A percentile compares a stretch with the other conserved stretches of the same genome.
Evolutionary conservation across 2,329 filamentous ascomycete species (phyloP).

Genomic region (Neofusicoccum ribis): DNA sequence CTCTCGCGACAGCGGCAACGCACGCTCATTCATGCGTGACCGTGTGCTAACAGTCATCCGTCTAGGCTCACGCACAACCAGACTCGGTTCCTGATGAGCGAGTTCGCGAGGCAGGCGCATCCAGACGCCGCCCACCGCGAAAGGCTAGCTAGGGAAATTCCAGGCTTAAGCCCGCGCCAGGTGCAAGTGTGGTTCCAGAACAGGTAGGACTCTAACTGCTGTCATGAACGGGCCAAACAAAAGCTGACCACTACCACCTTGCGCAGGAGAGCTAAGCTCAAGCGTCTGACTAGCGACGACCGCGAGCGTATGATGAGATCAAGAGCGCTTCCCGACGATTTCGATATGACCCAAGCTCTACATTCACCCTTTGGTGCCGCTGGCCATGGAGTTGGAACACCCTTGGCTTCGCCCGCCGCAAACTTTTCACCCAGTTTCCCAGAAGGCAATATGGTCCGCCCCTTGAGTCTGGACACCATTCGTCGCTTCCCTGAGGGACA

Average conservation of each 20-base stretch:
- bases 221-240: background rate
- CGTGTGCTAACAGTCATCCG: background rate
- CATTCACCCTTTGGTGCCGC: conserved; percentile 53
- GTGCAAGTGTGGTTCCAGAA: conserved; percentile 99
- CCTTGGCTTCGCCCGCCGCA: conserved; percentile 48
- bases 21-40: background rate
- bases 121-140: conserved; percentile 90
- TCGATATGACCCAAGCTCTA: conserved; percentile 61
- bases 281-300: conserved; percentile 61
- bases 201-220: conserved; percentile 60
- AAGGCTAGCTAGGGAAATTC: conserved; percentile 83
- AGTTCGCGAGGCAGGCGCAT: conserved; percentile 92
- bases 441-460: conserved; percentile 64
- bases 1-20: background rate
- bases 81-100: conserved; percentile 96
- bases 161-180: conserved; percentile 85
- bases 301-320: conserved; percentile 63
- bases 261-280: conserved; percentile 60
- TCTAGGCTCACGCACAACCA: conserved; percentile 90
- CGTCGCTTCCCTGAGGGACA: conserved; percentile 64
- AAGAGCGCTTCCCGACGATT: conserved; percentile 59
- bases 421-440: conserved; percentile 40
- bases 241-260: background rate
- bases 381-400: conserved; percentile 45
- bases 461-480: conserved; percentile 68